Percentiles rank a stretch among this genome's conserved stretches.
phyloP scores from a whole-genome alignment of 192 early-diverging fungal species.

The Gigaspora rosea region DNA sequence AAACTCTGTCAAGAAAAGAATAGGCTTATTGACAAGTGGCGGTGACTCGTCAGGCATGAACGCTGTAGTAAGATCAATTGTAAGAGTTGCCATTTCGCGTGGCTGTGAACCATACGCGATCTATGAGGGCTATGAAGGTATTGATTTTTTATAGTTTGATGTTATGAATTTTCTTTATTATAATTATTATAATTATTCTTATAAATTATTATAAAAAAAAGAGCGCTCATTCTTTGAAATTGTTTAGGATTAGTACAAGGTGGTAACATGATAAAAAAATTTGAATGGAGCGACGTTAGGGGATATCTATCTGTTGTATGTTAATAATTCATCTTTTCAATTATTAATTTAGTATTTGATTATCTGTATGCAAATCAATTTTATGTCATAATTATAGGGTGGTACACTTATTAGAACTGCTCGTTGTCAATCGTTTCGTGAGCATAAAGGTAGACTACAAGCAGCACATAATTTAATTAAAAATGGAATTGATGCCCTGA shows the following conservation, averaged over 20 bases:
- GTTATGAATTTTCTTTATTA: too few species aligned
- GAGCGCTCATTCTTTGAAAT: background rate
- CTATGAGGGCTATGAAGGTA: slow-evolving; percentile 94
- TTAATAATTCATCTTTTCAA: background rate
- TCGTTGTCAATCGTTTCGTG: slow-evolving; percentile 83
- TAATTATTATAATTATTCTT: too few species aligned
- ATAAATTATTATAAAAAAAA: too few species aligned
- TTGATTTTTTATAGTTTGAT: background rate
- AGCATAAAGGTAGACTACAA: slow-evolving; percentile 78
- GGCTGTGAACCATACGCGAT: slow-evolving; percentile 86
- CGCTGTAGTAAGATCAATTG: slow-evolving; percentile 87
- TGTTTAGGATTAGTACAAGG: slow-evolving; percentile 85
- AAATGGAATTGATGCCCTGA: slow-evolving; percentile 90
- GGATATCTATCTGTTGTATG: slow-evolving; percentile 74
- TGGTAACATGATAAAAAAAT: slow-evolving; percentile 78
- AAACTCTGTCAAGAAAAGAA: slow-evolving; percentile 58
- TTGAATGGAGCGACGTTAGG: slow-evolving; percentile 90
- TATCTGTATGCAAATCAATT: background rate
- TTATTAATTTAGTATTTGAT: background rate
- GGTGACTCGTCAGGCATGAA: slow-evolving; percentile 99
- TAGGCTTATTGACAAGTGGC: slow-evolving; percentile 92
- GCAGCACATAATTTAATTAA: slow-evolving; percentile 85
- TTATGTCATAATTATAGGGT: slow-evolving; percentile 55
- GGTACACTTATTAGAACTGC: slow-evolving; percentile 96
- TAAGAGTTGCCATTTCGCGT: slow-evolving; percentile 80